Percentiles rank a stretch among this genome's conserved stretches.
phyloP scores from a whole-genome alignment of 1,139 yeast species.

The Arxiozyma telluris region DNA sequence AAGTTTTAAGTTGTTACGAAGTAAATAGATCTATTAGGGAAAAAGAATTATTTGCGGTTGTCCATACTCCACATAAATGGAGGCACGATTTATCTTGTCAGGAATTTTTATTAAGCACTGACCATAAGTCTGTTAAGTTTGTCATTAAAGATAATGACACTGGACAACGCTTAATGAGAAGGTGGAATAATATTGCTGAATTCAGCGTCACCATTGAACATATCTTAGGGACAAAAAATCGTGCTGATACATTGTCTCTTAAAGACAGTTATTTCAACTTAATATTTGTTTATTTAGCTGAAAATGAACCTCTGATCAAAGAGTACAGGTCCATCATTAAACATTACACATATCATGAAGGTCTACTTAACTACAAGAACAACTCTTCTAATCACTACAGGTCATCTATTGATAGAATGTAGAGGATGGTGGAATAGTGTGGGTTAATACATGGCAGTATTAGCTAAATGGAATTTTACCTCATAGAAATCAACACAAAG shows the following conservation, averaged over 20 bases:
- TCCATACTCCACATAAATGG: neutral
- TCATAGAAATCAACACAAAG: neutral
- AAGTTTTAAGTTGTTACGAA: neutral
- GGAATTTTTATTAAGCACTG: neutral
- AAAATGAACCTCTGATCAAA: too few relatives aligned
- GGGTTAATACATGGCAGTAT: too few relatives aligned
- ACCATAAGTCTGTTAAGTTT: neutral
- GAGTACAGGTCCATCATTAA: too few relatives aligned
- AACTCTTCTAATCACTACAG: too few relatives aligned
- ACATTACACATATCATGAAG: too few relatives aligned
- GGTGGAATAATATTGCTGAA: conserved; percentile 2
- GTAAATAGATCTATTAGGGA: neutral
- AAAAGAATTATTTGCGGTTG: neutral
- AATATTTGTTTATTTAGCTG: too few relatives aligned
- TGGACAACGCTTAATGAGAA: neutral
- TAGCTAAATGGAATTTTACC: too few relatives aligned
- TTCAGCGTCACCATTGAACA: neutral
- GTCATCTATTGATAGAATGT: too few relatives aligned
- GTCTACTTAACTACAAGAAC: too few relatives aligned
- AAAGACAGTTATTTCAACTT: too few relatives aligned
- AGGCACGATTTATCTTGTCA: neutral
- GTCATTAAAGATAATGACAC: neutral
- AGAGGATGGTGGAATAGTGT: too few relatives aligned
- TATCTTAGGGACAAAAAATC: neutral
- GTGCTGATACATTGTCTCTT: neutral